Evolutionary conservation across 116 monocot species (phyloP).

Genomic region (Dioscorea cayenensis): DNA sequence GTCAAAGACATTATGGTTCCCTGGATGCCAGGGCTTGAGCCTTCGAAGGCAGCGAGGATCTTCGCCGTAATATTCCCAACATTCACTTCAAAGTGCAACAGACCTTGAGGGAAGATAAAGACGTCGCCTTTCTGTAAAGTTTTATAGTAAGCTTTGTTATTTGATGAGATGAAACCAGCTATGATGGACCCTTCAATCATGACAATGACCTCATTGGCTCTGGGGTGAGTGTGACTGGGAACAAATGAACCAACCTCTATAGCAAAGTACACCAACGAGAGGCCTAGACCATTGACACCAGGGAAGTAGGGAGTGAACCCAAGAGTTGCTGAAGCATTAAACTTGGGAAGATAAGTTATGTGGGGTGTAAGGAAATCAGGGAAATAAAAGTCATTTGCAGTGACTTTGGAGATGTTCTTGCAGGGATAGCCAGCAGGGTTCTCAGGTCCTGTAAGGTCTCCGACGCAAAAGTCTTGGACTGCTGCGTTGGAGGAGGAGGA

Average conservation of each 20-base stretch:
- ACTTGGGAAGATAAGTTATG: conserved; percentile 29
- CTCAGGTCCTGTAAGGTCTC: conserved; percentile 9
- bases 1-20: conserved; percentile 34
- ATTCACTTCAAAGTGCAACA: conserved; percentile 71
- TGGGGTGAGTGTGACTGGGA: conserved; percentile 79
- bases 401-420: conserved; percentile 50
- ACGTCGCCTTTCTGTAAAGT: conserved; percentile 34
- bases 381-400: conserved; percentile 19
- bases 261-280: conserved; percentile 51
- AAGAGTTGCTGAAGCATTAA: conserved; percentile 26
- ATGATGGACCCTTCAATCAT: conserved; percentile 20
- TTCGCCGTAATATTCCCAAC: conserved; percentile 26
- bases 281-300: conserved; percentile 60
- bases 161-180: conserved; percentile 47
- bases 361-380: conserved; percentile 40
- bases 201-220: conserved; percentile 39
- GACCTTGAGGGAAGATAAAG: conserved; percentile 60
- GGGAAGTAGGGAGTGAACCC: conserved; percentile 48
- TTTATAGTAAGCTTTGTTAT: conserved; percentile 22
- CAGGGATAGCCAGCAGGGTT: conserved; percentile 50
- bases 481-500: neutral
- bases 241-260: conserved; percentile 35
- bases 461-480: conserved; percentile 50
- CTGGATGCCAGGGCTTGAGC: conserved; percentile 52
- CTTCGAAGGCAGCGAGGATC: conserved; percentile 42